Conservation (phyloP, 192 early-diverging fungal genomes). For the Umbelopsis ramanniana region DNA sequence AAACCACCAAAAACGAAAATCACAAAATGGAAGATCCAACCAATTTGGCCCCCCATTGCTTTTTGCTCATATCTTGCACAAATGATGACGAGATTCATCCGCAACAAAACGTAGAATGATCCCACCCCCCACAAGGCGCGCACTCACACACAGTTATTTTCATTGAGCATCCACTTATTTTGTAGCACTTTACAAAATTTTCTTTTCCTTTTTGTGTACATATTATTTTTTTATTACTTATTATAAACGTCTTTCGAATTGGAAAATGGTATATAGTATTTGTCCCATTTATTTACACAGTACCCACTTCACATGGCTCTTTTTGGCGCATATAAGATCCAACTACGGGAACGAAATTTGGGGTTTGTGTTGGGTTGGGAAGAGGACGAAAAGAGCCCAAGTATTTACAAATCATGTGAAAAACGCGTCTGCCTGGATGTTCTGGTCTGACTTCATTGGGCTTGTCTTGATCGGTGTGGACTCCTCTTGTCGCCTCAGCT, state of each 20-base stretch:
- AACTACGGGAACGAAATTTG: not conserved
- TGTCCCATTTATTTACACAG: not conserved
- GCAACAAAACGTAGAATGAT: no score
- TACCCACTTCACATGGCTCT: not conserved
- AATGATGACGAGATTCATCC: no score
- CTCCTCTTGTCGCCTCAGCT: conserved; percentile 3
- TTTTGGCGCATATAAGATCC: not conserved
- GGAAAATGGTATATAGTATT: not conserved
- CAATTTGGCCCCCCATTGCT: no score
- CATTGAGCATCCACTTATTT: not conserved
- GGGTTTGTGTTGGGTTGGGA: not conserved
- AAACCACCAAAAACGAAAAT: no score
- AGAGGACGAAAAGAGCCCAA: not conserved
- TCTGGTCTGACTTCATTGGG: no score
- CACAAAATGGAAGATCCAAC: no score
- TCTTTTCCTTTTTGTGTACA: not conserved
- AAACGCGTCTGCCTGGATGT: not conserved
- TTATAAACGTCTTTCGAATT: no score
- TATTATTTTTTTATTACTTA: not conserved
- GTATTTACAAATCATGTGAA: conserved; percentile 11
- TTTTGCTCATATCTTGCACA: no score
- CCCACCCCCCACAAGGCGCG: not conserved
- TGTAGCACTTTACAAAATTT: conserved; percentile 1
- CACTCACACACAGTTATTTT: not conserved
- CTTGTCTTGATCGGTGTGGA: not conserved